Evolutionary conservation across 805 yeast species (phyloP).

Genomic region (Candida andamanensis): DNA sequence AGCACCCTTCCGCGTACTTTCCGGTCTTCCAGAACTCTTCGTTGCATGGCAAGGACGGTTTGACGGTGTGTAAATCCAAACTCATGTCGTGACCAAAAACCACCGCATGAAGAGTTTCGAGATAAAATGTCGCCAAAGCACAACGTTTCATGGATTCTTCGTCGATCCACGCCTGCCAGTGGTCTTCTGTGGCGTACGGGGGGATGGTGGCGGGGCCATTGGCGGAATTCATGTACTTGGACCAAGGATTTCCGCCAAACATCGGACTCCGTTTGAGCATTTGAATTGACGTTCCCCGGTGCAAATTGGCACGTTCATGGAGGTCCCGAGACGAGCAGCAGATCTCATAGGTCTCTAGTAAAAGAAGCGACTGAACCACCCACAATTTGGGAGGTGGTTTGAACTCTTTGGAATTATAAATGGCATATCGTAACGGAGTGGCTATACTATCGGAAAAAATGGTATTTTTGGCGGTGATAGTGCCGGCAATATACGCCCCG

Average conservation of each 20-base stretch:
- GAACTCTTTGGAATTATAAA: slow-evolving; percentile 62
- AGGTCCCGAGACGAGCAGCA: slow-evolving; percentile 55
- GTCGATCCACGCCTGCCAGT: slow-evolving; percentile 28
- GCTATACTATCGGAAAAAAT: slow-evolving; percentile 37
- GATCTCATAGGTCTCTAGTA: slow-evolving; percentile 71
- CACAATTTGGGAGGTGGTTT: slow-evolving; percentile 69
- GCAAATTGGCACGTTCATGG: slow-evolving; percentile 75
- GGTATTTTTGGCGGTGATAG: slow-evolving; percentile 21
- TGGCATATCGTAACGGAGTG: slow-evolving; percentile 56
- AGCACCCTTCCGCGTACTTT: slow-evolving; percentile 9
- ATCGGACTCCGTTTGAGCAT: slow-evolving; percentile 19
- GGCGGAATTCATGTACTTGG: slow-evolving; percentile 6
- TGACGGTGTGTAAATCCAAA: slow-evolving; percentile 19
- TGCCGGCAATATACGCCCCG: slow-evolving; percentile 41
- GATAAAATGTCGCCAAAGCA: slow-evolving; percentile 25
- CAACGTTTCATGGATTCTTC: slow-evolving; percentile 28
- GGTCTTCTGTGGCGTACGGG: slow-evolving; percentile 5
- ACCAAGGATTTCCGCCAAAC: slow-evolving; percentile 34
- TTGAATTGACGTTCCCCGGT: slow-evolving; percentile 58
- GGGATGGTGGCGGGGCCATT: slow-evolving; percentile 9
- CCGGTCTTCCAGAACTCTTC: slow-evolving; percentile 20
- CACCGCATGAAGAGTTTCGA: slow-evolving; percentile 30
- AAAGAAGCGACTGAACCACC: slow-evolving; percentile 63
- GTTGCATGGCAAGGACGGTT: slow-evolving; percentile 20
- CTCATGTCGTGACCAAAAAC: slow-evolving; percentile 25